These are phyloP conservation scores for Lachancea sp. DNA, from an alignment of 805 yeast species.

Conservation along the genomic window DNA sequence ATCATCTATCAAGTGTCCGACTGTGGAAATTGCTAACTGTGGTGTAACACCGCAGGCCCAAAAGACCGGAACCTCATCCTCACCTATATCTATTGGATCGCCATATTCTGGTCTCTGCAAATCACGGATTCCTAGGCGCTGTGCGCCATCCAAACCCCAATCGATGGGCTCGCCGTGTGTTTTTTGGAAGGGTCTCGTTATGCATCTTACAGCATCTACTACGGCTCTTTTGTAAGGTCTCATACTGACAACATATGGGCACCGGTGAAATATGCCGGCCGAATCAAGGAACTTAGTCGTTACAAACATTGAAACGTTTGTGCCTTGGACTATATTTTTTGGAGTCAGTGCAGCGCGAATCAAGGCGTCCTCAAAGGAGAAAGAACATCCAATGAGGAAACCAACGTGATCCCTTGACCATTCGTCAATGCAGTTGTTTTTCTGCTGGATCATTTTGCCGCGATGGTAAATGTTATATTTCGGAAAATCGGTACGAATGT, in stretches of 20 bases:
- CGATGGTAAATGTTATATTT: constrained; percentile 32
- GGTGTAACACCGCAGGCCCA: constrained; percentile 44
- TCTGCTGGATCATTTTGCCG: constrained; percentile 27
- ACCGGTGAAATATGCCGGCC: constrained; percentile 30
- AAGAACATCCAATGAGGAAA: constrained; percentile 39
- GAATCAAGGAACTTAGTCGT: constrained; percentile 26
- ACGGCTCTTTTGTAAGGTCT: constrained; percentile 33
- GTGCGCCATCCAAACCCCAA: constrained; percentile 37
- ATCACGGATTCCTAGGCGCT: constrained; percentile 34
- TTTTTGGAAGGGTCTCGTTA: constrained; percentile 29
- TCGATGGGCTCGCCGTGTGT: constrained; percentile 41
- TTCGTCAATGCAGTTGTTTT: constrained; percentile 24
- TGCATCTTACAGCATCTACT: constrained; percentile 28
- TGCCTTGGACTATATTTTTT: constrained; percentile 18
- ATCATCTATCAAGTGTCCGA: constrained; percentile 29
- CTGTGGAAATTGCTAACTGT: constrained; percentile 30
- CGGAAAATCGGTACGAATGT: constrained; percentile 35
- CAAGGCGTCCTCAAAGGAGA: constrained; percentile 36
- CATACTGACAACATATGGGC: constrained; percentile 39
- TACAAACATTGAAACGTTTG: constrained; percentile 27
- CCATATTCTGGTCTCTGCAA: constrained; percentile 35
- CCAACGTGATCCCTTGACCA: constrained; percentile 37
- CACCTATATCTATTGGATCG: constrained; percentile 27
- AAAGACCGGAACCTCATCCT: constrained; percentile 38
- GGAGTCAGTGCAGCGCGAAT: constrained; percentile 29